phyloP scores from a whole-genome alignment of 139 green algal genomes.

The Dunaliella primolecta region DNA sequence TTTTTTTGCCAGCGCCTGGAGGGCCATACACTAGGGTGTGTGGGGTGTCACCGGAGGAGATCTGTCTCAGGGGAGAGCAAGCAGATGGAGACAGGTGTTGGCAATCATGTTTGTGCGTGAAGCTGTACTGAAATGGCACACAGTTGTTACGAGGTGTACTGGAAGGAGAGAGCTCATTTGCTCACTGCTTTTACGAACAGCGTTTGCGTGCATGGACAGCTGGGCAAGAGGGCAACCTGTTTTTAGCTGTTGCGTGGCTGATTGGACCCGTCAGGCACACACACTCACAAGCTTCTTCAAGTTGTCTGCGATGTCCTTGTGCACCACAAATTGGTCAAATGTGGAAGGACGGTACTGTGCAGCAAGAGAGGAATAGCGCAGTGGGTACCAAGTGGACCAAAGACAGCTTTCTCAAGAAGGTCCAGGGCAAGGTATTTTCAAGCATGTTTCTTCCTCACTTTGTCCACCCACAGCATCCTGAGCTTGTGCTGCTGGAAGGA shows the following conservation, averaged over 20 bases:
- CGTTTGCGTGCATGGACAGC: neutral
- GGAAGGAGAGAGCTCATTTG: no score
- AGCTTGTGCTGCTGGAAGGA: neutral
- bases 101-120: neutral
- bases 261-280: no score
- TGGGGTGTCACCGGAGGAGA: conserved; percentile 85
- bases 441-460: conserved; percentile 42
- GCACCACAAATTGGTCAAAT: conserved; percentile 79
- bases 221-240: neutral
- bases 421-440: no score
- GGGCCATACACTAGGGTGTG: conserved; percentile 97
- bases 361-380: no score
- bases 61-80: conserved; percentile 47
- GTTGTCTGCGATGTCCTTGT: conserved; percentile 73
- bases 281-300: conserved; percentile 82
- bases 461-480: conserved; percentile 77
- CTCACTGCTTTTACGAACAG: no score
- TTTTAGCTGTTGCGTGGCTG: no score
- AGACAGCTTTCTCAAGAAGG: neutral
- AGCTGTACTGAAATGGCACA: neutral
- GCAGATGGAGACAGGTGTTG: neutral
- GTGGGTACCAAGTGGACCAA: neutral
- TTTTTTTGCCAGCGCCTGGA: conserved; percentile 94
- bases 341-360: conserved; percentile 80
- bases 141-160: neutral